A percentile compares a stretch with the other conserved stretches of the same genome.
Conservation (phyloP, 2,329 filamentous ascomycete species). For the Fusarium sp. region DNA sequence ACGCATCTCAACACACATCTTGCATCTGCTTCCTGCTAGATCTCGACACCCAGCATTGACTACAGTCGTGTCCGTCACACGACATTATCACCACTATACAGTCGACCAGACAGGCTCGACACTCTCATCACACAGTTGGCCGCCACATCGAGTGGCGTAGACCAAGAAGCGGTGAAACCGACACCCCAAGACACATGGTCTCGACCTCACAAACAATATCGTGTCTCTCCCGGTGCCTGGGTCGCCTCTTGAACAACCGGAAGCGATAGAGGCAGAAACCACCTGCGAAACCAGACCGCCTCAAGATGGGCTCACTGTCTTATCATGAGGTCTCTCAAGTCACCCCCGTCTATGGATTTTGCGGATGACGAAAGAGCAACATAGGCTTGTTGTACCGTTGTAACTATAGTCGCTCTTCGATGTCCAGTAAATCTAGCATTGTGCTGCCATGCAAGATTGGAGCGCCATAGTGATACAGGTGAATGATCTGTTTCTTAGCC, state of each 20-base stretch:
- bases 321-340: constrained; percentile 15
- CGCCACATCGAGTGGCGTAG: background rate
- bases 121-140: background rate
- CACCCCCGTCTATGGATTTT: constrained; percentile 15
- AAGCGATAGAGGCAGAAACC: background rate
- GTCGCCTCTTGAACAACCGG: background rate
- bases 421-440: constrained; percentile 2
- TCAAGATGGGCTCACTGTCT: constrained; percentile 2
- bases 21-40: constrained; percentile 37
- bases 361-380: constrained; percentile 14
- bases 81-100: background rate
- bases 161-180: background rate
- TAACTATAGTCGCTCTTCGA: background rate
- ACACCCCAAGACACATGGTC: background rate
- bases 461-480: constrained; percentile 16
- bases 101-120: background rate
- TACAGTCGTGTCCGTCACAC: constrained; percentile 21
- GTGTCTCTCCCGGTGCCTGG: background rate
- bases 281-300: constrained; percentile 22
- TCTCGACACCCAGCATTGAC: constrained; percentile 14
- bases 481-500: background rate
- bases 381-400: constrained; percentile 23
- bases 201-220: background rate
- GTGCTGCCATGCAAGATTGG: constrained; percentile 8
- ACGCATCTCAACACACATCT: constrained; percentile 21